Conservation (phyloP, 768 basidiomycete species). For the Mycena sanguinolenta region DNA sequence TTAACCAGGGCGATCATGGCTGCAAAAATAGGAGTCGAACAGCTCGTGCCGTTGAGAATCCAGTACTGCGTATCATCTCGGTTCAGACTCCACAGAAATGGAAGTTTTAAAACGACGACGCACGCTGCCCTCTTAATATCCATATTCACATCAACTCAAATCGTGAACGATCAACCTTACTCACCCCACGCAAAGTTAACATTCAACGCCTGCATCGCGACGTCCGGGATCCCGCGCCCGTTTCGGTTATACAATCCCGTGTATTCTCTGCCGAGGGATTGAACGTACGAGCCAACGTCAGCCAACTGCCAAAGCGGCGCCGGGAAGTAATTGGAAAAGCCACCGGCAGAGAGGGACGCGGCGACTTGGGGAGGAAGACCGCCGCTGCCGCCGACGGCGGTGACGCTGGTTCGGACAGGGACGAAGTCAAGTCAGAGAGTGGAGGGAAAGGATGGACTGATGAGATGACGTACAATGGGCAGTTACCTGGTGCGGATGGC, state of each 20-base stretch:
- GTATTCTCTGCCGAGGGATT: constrained; percentile 40
- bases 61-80: background rate
- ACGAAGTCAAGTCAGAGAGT: constrained; percentile 11
- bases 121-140: too few relatives aligned
- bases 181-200: constrained; percentile 46
- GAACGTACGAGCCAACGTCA: constrained; percentile 34
- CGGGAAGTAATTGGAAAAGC: constrained; percentile 37
- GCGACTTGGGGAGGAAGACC: constrained; percentile 55
- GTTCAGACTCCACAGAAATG: background rate
- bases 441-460: constrained; percentile 58
- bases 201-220: constrained; percentile 30
- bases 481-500: constrained; percentile 50
- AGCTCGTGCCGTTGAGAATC: constrained; percentile 58
- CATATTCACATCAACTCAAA: too few relatives aligned
- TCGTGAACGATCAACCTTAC: background rate
- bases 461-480: constrained; percentile 41
- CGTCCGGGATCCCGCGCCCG: constrained; percentile 34
- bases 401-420: constrained; percentile 48
- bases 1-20: constrained; percentile 60
- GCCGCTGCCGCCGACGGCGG: constrained; percentile 59
- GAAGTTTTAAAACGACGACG: too few relatives aligned
- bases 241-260: constrained; percentile 42
- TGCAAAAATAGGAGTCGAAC: constrained; percentile 59
- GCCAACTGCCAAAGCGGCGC: constrained; percentile 35
- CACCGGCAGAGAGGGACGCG: constrained; percentile 47